Evolutionary conservation across 2,329 filamentous ascomycete species (phyloP), one percentile per base, ranked within the genome.

Genomic region (Diaporthe helianthi): DNA sequence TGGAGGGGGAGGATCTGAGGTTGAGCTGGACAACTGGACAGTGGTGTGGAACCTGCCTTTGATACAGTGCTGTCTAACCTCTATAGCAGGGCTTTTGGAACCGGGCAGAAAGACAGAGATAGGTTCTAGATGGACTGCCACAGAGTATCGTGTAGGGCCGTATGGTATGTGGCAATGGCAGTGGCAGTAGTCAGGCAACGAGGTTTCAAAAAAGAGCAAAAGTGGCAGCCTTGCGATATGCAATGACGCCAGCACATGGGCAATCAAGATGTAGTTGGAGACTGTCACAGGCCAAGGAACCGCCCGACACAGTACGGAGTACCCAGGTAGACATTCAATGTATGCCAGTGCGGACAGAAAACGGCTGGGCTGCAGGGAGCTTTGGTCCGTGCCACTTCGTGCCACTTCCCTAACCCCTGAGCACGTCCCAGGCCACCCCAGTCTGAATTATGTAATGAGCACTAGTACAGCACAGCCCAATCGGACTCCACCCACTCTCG

Each of bases 181-280:
- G 53, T 24, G 13, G 53, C 53, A 58, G 19, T 44, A 41, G 15
- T 58, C 36, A 49, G 58, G 58, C 58, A 63, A n/a, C 58, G 29
- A n/a, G 10, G 58, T 63, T 63, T 63, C 58, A 63, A 63, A 24
- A 49, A n/a, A 13, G 29, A 24, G 41, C 44, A 63, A 49, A 49
- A 36, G 58, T 63, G 58, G 58, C 44, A 63, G 58, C 58, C 58
- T 63, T 63, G 58, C 58, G 58, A 63, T 63, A 63, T 63, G 58
- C 58, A 63, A 63, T 63, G 58, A 63, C 58, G 58, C 44, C 58
- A 63, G 58, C 58, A 49, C 58, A 63, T 49, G 24, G 26, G 44
- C 58, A 33, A 29, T 36, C 44, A 63, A n/a, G 58, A 49, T 63
- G 44, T 63, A 26, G 58, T 63, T 63, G 58, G 58, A 63, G 38